Conservation (phyloP, 1,139 yeast genomes). For the Suhomyces kunorum region DNA sequence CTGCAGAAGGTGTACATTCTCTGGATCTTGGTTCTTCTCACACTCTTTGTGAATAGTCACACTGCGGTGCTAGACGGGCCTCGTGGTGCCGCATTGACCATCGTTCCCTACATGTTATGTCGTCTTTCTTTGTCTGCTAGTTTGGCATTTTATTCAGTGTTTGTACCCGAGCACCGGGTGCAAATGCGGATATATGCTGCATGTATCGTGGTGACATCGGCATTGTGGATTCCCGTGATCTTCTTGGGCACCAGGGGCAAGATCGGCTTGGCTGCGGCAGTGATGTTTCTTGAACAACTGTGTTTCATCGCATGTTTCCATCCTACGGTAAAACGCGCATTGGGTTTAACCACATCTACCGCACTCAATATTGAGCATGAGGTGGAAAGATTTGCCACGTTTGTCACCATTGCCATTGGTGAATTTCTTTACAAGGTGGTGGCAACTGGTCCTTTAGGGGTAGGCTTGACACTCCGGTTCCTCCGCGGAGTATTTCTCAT, state of each 20-base stretch:
- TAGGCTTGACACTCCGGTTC: constrained; percentile 47
- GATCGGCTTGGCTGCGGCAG: constrained; percentile 47
- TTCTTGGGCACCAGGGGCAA: constrained; percentile 48
- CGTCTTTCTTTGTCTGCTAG: constrained; percentile 40
- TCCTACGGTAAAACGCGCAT: constrained; percentile 46
- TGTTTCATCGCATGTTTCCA: constrained; percentile 40
- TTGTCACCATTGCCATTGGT: constrained; percentile 66
- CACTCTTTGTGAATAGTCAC: constrained; percentile 56
- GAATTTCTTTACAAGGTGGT: constrained; percentile 63
- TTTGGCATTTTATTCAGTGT: constrained; percentile 48
- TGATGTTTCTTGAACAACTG: constrained; percentile 45
- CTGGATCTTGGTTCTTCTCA: constrained; percentile 55
- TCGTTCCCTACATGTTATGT: constrained; percentile 51
- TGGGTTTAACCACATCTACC: constrained; percentile 51
- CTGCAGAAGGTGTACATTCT: constrained; percentile 54
- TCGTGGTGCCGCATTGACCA: constrained; percentile 42
- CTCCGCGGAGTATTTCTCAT: constrained; percentile 54
- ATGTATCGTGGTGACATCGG: constrained; percentile 33
- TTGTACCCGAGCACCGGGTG: constrained; percentile 52
- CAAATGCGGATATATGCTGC: constrained; percentile 50
- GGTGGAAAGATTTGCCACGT: constrained; percentile 59
- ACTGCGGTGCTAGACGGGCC: constrained; percentile 34
- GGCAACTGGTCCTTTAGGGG: constrained; percentile 49
- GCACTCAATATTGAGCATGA: constrained; percentile 70
- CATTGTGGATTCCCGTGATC: constrained; percentile 50